Conservation (phyloP, 345 rosid genomes). For the Salix koriyanagi region DNA sequence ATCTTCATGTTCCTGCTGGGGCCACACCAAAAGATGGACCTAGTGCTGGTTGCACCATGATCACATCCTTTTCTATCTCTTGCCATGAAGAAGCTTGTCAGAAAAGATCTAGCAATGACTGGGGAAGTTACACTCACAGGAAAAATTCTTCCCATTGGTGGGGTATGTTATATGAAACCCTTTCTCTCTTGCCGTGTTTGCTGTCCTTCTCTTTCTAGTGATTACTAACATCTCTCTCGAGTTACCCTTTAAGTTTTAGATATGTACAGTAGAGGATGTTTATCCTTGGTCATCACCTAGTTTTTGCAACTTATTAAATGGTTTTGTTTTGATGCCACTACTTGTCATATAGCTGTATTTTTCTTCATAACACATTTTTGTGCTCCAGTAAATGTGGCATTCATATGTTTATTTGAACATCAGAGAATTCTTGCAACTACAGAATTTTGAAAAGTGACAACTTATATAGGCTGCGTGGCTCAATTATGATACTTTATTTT, state of each 20-base stretch:
- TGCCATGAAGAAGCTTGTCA: conserved; percentile 67
- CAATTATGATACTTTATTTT: neutral
- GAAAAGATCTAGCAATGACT: conserved; percentile 90
- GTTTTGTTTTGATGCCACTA: neutral
- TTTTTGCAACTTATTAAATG: neutral
- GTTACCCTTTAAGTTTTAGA: neutral
- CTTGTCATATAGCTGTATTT: too few relatives aligned
- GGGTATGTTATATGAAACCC: conserved; percentile 51
- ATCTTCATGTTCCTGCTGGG: conserved; percentile 98
- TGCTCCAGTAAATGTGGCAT: neutral
- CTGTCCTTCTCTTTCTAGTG: neutral
- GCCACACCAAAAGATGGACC: conserved; percentile 99
- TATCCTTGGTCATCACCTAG: neutral
- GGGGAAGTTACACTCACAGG: conserved; percentile 94
- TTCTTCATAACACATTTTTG: neutral
- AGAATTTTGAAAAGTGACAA: neutral
- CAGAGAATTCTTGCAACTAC: neutral
- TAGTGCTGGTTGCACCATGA: conserved; percentile 99
- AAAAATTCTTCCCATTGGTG: conserved; percentile 94
- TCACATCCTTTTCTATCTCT: conserved; percentile 91
- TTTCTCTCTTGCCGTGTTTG: neutral
- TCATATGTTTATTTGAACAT: neutral
- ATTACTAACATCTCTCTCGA: neutral
- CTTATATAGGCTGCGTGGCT: neutral
- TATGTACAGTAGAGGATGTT: neutral